Evolutionary conservation across 352 stramenopile genomes (phyloP).

Genomic region (Stramenopiles sp.): DNA sequence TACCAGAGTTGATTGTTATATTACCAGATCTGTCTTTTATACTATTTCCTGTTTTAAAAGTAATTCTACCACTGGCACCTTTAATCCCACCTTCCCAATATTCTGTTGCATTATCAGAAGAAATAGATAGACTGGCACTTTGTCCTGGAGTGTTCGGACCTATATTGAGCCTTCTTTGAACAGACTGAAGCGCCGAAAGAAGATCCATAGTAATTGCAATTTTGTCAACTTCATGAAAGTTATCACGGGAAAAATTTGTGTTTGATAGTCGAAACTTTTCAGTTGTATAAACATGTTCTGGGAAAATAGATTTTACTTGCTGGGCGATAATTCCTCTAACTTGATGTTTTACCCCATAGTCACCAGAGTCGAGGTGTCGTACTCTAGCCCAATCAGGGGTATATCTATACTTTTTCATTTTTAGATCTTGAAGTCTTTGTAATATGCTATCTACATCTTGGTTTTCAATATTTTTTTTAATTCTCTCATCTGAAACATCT

Average conservation of each 20-base stretch:
- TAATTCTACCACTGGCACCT: too few species aligned
- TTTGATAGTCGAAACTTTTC: slow-evolving; percentile 17
- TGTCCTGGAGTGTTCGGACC: neutral
- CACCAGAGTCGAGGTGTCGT: slow-evolving; percentile 27
- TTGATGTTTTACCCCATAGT: too few species aligned
- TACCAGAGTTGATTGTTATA: too few species aligned
- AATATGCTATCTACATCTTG: slow-evolving; percentile 48
- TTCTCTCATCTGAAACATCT: slow-evolving; percentile 50
- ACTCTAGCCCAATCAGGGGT: slow-evolving; percentile 45
- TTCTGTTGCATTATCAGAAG: too few species aligned
- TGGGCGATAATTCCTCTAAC: slow-evolving; percentile 56
- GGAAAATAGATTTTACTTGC: slow-evolving; percentile 44
- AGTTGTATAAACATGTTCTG: slow-evolving; percentile 47
- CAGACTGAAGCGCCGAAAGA: slow-evolving; percentile 40
- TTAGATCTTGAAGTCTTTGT: slow-evolving; percentile 36
- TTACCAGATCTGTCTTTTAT: too few species aligned
- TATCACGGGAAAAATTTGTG: slow-evolving; percentile 39
- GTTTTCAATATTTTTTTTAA: slow-evolving; percentile 52
- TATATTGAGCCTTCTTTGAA: slow-evolving; percentile 20
- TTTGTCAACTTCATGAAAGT: slow-evolving; percentile 74
- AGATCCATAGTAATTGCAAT: slow-evolving; percentile 50
- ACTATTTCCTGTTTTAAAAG: too few species aligned
- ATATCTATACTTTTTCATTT: slow-evolving; percentile 53
- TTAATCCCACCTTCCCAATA: too few species aligned
- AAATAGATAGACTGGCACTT: too few species aligned